Evolutionary conservation across 306 rosid species (phyloP), one percentile per base, ranked within the genome.

Genomic region (Ormosia semicastrata): DNA sequence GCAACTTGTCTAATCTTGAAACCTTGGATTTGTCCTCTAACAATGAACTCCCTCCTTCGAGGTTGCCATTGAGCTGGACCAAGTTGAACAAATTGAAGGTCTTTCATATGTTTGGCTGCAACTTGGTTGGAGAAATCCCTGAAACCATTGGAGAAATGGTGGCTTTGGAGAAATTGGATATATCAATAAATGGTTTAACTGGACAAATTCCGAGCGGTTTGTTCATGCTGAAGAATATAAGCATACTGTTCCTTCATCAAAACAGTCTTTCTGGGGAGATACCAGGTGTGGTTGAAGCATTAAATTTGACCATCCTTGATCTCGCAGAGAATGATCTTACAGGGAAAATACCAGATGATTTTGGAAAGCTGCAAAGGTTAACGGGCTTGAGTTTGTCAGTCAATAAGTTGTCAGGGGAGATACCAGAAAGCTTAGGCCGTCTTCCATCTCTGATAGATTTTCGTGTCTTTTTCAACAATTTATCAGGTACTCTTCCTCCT

Each of bases 71-170:
- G 5, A 78, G 10, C 12, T 92, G 84, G 72, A 86, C 90, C 29
- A 41, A 74, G 60, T 75, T 90, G 85, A 92, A 12, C 39, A 94
- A 87, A 59, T 73, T 94, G 89, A 90, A 80, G 81, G 11, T 0
- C 0, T 24, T 94, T 47, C 37, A 60, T 67, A 83, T 90, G 83
- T 8, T 36, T 14, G 3, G 4, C 0, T 71, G 84, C 4, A 90
- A 94, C 47, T 47, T 92, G 82, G n/a, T 80, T 10, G 95, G 95
- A 6, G 87, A 89, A 54, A 86, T 94, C 73, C 94, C 95, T 0
- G 84, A 83, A 14, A 56, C 29, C 40, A 84, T 92, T 14, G 95
- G 92, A 41, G 75, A 92, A 2, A 76, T 88, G 92, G 86, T 59
- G 41, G 90, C 89, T 6, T 67, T 90, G 79, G 93, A 89, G 83